Evolutionary conservation across 106 monocot species (phyloP).

Genomic region (Cymbidium sinense): DNA sequence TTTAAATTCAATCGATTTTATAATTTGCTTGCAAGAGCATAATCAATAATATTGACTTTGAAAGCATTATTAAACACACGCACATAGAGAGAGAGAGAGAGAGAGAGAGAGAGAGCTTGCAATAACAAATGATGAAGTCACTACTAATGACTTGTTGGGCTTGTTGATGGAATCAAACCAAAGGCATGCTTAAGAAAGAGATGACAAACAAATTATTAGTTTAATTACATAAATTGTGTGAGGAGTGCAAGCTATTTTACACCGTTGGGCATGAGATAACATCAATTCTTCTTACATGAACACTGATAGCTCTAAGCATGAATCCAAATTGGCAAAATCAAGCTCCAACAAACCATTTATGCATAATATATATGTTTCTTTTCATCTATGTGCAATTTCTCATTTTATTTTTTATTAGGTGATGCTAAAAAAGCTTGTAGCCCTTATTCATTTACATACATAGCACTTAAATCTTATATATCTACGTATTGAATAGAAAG

Average conservation of each 20-base stretch:
- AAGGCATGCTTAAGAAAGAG: background rate
- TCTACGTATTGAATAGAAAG: too few relatives aligned
- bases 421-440: too few relatives aligned
- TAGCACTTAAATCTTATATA: too few relatives aligned
- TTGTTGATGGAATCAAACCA: conserved; percentile 15
- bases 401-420: background rate
- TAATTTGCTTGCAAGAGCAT: background rate
- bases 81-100: too few relatives aligned
- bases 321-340: conserved; percentile 42
- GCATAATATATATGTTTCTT: background rate
- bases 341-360: too few relatives aligned
- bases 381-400: background rate
- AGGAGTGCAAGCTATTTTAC: conserved; percentile 80
- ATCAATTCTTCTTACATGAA: conserved; percentile 44
- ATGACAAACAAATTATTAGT: background rate
- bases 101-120: conserved; percentile 25
- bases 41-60: background rate
- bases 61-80: too few relatives aligned
- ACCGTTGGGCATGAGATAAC: conserved; percentile 69
- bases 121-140: conserved; percentile 18
- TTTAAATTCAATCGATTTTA: background rate
- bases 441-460: too few relatives aligned
- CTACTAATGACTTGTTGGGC: conserved; percentile 12
- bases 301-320: conserved; percentile 44
- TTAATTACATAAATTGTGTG: conserved; percentile 31